Conservation (phyloP, 1,139 yeast species). For the Yamadazyma oceani region DNA sequence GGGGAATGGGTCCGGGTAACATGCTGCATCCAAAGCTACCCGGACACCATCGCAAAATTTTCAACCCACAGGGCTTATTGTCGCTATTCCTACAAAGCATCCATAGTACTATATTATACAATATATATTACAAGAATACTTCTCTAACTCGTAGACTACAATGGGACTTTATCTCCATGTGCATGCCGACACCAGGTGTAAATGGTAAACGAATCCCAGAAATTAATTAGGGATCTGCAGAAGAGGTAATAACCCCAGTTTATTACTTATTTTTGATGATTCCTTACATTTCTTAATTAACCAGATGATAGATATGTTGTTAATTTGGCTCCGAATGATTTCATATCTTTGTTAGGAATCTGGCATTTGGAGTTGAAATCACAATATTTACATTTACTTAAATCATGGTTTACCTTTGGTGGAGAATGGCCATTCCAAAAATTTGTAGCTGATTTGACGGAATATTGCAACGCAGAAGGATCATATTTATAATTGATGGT, state of each 20-base stretch:
- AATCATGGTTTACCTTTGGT: slow-evolving; percentile 40
- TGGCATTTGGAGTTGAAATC: slow-evolving; percentile 42
- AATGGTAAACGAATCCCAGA: slow-evolving; percentile 52
- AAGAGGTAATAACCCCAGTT: slow-evolving; percentile 29
- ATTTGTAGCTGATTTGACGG: slow-evolving; percentile 32
- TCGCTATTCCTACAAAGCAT: no score
- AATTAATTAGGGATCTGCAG: slow-evolving; percentile 40
- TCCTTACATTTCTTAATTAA: slow-evolving; percentile 25
- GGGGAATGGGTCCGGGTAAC: no score
- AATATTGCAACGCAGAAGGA: slow-evolving; percentile 21
- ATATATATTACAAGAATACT: no score
- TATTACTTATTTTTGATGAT: slow-evolving; percentile 42
- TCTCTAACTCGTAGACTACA: no score
- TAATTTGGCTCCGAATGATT: slow-evolving; percentile 16
- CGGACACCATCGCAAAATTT: no score
- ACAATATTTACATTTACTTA: slow-evolving; percentile 52
- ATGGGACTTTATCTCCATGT: slow-evolving; percentile 47
- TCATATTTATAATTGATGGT: slow-evolving; percentile 38
- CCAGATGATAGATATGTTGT: slow-evolving; percentile 13
- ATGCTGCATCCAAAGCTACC: no score
- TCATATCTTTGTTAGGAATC: slow-evolving; percentile 26
- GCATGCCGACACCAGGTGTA: slow-evolving; percentile 41
- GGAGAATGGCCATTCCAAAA: slow-evolving; percentile 58
- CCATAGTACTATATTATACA: no score
- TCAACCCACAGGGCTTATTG: no score